These are phyloP conservation scores for Yamadazyma friedrichii DNA, from an alignment of 1,139 yeast genomes.

Conservation along the genomic window DNA sequence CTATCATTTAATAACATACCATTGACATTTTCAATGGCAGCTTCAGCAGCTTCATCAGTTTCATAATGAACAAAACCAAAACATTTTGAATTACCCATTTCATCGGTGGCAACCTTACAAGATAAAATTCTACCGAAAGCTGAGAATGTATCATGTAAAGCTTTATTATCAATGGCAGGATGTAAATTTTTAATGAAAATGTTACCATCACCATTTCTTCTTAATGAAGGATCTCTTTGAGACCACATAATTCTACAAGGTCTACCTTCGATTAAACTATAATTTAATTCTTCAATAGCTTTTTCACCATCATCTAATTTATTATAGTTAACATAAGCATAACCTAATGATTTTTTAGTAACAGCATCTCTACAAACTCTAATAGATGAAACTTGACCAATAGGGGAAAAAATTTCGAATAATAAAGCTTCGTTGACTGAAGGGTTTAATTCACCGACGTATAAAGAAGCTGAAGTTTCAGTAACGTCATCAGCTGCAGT, in stretches of 20 bases:
- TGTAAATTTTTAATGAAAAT: slow-evolving; percentile 97
- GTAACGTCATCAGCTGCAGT: slow-evolving; percentile 30
- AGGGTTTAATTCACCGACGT: slow-evolving; percentile 96
- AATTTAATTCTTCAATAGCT: slow-evolving; percentile 95
- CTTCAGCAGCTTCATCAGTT: slow-evolving; percentile 87
- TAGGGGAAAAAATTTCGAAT: slow-evolving; percentile 90
- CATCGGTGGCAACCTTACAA: slow-evolving; percentile 97
- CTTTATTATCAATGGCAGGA: slow-evolving; percentile 98
- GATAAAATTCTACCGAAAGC: slow-evolving; percentile 96
- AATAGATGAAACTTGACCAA: slow-evolving; percentile 95
- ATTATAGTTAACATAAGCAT: slow-evolving; percentile 97
- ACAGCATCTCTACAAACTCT: slow-evolving; percentile 99
- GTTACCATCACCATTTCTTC: slow-evolving; percentile 97
- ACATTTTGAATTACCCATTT: slow-evolving; percentile 88
- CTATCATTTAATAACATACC: slow-evolving; percentile 98
- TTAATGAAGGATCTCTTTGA: slow-evolving; percentile 95
- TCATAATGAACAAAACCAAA: slow-evolving; percentile 98
- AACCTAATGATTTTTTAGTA: slow-evolving; percentile 94
- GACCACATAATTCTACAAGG: slow-evolving; percentile 99
- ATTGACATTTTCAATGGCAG: slow-evolving; percentile 95
- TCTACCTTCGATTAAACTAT: slow-evolving; percentile 89
- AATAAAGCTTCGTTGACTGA: slow-evolving; percentile 91
- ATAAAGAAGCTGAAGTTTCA: slow-evolving; percentile 78
- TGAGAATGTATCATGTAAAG: slow-evolving; percentile 95
- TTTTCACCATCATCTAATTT: slow-evolving; percentile 86